Evolutionary conservation across 78 protist genomes (phyloP).

Genomic region (Dictyostelium capitatum): DNA sequence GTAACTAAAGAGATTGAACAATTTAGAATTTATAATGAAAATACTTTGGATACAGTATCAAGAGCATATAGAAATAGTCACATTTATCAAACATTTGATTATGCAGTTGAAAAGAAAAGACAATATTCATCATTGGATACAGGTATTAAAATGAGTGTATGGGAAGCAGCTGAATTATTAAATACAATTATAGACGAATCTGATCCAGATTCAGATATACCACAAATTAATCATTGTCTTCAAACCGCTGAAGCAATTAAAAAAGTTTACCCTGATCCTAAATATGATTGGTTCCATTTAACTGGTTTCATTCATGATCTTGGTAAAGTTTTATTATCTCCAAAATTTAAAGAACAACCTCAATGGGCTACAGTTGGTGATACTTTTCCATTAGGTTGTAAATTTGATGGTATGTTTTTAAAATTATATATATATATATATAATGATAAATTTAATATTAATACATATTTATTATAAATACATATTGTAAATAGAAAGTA

Average conservation of each 20-base stretch:
- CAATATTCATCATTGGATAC: constrained; percentile 6
- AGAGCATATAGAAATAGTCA: constrained; percentile 68
- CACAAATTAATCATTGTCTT: constrained; percentile 88
- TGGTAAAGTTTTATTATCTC: constrained; percentile 87
- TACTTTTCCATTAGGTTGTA: constrained; percentile 94
- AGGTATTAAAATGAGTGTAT: constrained; percentile 50
- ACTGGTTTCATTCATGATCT: constrained; percentile 94
- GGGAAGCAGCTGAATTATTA: constrained; percentile 82
- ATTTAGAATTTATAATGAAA: constrained; percentile 83
- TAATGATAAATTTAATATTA: too few relatives aligned
- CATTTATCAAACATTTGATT: constrained; percentile 70
- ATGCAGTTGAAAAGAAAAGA: constrained; percentile 12
- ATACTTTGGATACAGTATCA: constrained; percentile 49
- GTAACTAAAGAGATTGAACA: constrained; percentile 34
- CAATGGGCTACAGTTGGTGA: constrained; percentile 96
- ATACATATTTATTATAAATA: too few relatives aligned
- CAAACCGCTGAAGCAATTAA: constrained; percentile 95
- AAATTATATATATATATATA: background rate
- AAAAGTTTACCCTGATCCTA: constrained; percentile 73
- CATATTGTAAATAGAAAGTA: constrained; percentile 29
- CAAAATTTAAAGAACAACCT: constrained; percentile 84
- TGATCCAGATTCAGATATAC: constrained; percentile 90
- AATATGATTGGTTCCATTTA: constrained; percentile 92
- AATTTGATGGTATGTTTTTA: constrained; percentile 29
- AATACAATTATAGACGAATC: constrained; percentile 79